Conservation (phyloP, 2,329 filamentous ascomycete genomes). For the Cordyceps cateniannulata region DNA sequence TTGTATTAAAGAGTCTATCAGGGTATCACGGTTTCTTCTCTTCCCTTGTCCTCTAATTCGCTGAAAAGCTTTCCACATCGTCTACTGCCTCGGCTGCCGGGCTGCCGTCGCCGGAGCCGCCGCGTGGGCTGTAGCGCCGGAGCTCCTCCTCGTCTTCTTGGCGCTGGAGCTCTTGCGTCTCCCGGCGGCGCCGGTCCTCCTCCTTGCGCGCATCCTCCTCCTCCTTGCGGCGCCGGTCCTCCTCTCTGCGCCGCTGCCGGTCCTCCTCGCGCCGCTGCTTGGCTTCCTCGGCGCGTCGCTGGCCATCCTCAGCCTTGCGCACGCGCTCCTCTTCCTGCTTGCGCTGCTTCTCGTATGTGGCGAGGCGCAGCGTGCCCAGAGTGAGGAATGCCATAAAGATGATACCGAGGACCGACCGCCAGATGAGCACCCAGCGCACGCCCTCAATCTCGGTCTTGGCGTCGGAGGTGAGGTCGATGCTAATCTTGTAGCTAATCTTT, state of each 20-base stretch:
- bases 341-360: slow-evolving; percentile 48
- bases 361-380: slow-evolving; percentile 52
- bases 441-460: slow-evolving; percentile 88
- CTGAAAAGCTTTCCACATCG: slow-evolving; percentile 51
- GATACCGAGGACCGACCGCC: slow-evolving; percentile 57
- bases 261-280: slow-evolving; percentile 4
- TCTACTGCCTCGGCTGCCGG: slow-evolving; percentile 35
- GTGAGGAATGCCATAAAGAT: slow-evolving; percentile 59
- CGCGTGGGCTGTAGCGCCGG: background rate
- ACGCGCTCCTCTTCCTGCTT: slow-evolving; percentile 40
- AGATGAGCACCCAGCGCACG: slow-evolving; percentile 75
- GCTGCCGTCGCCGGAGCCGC: slow-evolving; percentile 30
- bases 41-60: slow-evolving; percentile 33
- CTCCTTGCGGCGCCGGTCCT: background rate
- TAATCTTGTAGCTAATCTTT: slow-evolving; percentile 95
- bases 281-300: slow-evolving; percentile 5
- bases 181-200: background rate
- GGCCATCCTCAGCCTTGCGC: slow-evolving; percentile 33
- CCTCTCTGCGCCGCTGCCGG: background rate
- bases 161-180: background rate
- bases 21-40: slow-evolving; percentile 1
- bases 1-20: slow-evolving; percentile 3
- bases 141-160: slow-evolving; percentile 9
- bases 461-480: slow-evolving; percentile 81
- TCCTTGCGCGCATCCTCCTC: background rate